Base-by-base conservation (phyloP, 2,329 filamentous ascomycete genomes). In the Trichothecium sympodiale region DNA sequence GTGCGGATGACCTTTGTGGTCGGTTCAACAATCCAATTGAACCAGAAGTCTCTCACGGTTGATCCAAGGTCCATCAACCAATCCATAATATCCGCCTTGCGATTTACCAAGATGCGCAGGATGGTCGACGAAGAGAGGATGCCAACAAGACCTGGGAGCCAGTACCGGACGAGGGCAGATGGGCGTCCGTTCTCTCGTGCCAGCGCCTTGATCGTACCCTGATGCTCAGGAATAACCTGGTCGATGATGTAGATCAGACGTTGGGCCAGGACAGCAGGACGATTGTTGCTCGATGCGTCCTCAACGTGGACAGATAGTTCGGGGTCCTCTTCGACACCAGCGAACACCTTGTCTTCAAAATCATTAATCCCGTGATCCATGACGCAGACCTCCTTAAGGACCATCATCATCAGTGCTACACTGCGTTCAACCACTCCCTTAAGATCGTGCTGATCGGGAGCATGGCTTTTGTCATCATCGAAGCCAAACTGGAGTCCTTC, bases 11-110 rank as follows among this genome's bases (percentile, higher is more conserved):
- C 70, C 53, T 86, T 89, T 47, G 77, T 77, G 1, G 77, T 69
- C 0, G 91, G 91, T 44, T 94, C 82, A 9, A 98, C 65, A 3
- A 98, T 82, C 91, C 91, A 98, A 55, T 98, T 98, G 41, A 79
- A 69, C 83, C 88, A 95, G 54, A 98, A 98, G 56, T 94, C 89
- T 36, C 83, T 71, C 1, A 79, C 63, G 0, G 91, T 98, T 2
- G 66, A 64, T 7, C 86, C 89, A 17, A 94, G 61, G 43, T 91
- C 83, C 26, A 71, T 67, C 31, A 94, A 66, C 87, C 88, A 95
- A 32, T 76, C 69, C 17, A 84, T 45, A 15, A 98, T 80, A 45
- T 89, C 83, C 15, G 81, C 80, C 47, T 76, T 77, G 35, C 79
- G 73, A 51, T 80, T 84, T 41, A 83, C 67, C 20, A 93, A 59